phyloP scores from a whole-genome alignment of 179 eudicot species.

The Spinacia oleracea region DNA sequence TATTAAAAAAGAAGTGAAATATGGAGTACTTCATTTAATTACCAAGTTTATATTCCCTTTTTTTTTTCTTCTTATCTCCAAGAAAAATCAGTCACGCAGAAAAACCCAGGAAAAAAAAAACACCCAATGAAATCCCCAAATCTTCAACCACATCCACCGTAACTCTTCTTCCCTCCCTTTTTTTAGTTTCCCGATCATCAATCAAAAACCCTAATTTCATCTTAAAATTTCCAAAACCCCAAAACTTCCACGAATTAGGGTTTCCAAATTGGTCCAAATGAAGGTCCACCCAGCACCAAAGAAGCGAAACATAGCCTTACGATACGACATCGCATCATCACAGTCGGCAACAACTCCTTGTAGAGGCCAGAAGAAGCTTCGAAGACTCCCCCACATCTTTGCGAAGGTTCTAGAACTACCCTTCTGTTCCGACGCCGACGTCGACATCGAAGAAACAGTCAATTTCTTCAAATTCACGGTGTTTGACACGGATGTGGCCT shows the following conservation, averaged over 20 bases:
- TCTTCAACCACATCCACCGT: not conserved
- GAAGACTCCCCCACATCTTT: conserved; percentile 87
- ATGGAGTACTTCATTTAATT: not conserved
- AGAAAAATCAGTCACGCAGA: not conserved
- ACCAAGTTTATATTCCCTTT: not conserved
- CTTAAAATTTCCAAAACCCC: not conserved
- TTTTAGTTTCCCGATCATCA: not conserved
- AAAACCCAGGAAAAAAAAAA: not conserved
- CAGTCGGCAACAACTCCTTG: conserved; percentile 24
- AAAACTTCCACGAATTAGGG: conserved; percentile 20
- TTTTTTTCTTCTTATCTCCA: not conserved
- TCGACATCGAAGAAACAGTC: conserved; percentile 55
- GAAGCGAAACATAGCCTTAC: conserved; percentile 58
- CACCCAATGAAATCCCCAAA: not conserved
- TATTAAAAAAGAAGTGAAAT: not conserved
- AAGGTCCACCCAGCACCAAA: conserved; percentile 76
- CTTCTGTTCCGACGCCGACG: conserved; percentile 71
- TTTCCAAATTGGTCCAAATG: conserved; percentile 35
- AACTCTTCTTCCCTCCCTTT: not conserved
- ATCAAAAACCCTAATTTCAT: conserved; percentile 12
- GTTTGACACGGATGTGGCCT: conserved; percentile 46
- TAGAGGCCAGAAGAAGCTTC: conserved; percentile 61
- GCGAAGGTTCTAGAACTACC: conserved; percentile 85
- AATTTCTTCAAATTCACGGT: conserved; percentile 58
- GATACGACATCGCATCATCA: conserved; percentile 42